phyloP scores from a whole-genome alignment of 2,329 filamentous ascomycete species.

The Beauveria scarabaeidicola region DNA sequence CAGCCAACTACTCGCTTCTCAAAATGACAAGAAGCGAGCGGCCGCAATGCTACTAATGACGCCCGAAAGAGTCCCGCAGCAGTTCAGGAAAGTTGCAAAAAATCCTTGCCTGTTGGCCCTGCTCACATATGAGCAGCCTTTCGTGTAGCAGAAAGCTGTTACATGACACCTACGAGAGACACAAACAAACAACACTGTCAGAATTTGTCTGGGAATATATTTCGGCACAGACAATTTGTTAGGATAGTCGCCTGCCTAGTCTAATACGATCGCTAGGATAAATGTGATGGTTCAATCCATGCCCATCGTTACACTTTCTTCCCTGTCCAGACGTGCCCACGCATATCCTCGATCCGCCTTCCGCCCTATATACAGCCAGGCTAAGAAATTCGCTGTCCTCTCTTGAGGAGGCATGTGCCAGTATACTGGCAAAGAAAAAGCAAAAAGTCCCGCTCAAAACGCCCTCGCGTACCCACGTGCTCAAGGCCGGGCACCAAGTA shows the following conservation, averaged over 20 bases:
- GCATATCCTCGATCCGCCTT: background rate
- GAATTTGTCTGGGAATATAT: background rate
- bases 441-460: conserved; percentile 2
- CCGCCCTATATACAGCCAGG: background rate
- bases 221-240: background rate
- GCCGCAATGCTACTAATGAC: too few species aligned
- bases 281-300: background rate
- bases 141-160: too few species aligned
- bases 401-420: background rate
- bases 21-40: too few species aligned
- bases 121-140: too few species aligned
- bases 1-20: too few species aligned
- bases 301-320: background rate
- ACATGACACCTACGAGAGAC: too few species aligned
- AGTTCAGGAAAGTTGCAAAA: too few species aligned
- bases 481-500: background rate
- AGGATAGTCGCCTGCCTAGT: background rate
- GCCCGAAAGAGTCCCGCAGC: too few species aligned
- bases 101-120: too few species aligned
- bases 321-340: background rate
- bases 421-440: background rate
- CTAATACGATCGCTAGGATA: background rate
- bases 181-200: background rate
- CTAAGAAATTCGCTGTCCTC: background rate
- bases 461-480: background rate